Base-by-base conservation (phyloP, 2,329 filamentous ascomycete species). In the Lachnellula hyalina region DNA sequence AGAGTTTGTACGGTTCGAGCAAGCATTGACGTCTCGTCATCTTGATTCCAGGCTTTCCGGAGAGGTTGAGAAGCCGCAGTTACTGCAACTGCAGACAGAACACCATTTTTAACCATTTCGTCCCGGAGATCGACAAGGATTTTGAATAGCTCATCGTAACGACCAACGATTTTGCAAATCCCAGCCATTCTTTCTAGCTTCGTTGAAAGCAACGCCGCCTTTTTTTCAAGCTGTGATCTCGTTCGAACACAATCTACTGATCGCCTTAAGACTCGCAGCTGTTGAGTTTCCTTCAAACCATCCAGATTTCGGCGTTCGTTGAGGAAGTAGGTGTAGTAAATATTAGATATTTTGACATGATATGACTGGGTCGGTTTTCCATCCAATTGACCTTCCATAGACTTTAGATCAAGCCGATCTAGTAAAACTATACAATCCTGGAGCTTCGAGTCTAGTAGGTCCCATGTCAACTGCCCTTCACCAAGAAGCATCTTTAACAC, bases 131-230 rank as follows among this genome's bases (percentile, higher is more conserved):
- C 77, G 49, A 77, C 73, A 6, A 87, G 75, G 1, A 82, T 79
- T 34, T 78, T 75, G 11, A 82, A 74, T 0, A 85, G 80, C 57
- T 86, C 81, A 2, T 81, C 77, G 17, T 72, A 71, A 46, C 80
- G 75, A 4, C 80, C 80, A 14, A 74, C 70, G 1, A 73, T 69
- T 60, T 78, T 81, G 61, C 80, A 83, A 1, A 84, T 65, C 40
- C 87, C 83, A 2, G 81, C 85, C 61, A 88, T 77, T 11, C 82
- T 75, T 65, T 90, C 87, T 40, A 89, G 73, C 65, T 90, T 90
- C 51, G 76, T 76, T 0, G 78, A 71, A 1, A 89, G 71, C 57
- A 85, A 78, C 0, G 83, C 85, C 58, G 77, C 77, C 44, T 81
- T 76, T 67, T 79, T 81, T 55, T 88, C 85, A 0, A 70, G 67